A percentile compares a stretch with the other conserved stretches of the same genome.
These are phyloP conservation scores for Saturnispora saitoi DNA, from an alignment of 805 yeast species.

Conservation along the genomic window DNA sequence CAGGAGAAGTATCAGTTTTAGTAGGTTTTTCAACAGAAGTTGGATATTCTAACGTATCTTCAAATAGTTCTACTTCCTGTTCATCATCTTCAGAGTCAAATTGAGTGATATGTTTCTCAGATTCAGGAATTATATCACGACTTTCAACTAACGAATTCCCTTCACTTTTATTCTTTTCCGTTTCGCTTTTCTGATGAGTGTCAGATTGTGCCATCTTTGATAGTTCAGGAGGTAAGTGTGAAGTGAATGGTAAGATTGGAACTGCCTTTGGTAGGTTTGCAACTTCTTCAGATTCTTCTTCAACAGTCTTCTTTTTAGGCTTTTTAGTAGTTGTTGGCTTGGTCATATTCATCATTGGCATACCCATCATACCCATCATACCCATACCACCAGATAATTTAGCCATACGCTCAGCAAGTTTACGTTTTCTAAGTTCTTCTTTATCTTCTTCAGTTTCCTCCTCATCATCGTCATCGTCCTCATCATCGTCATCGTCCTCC, in stretches of 20 bases:
- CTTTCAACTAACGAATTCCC: background rate
- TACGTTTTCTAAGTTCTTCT: conserved; percentile 67
- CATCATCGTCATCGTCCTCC: conserved; percentile 31
- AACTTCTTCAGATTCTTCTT: conserved; percentile 12
- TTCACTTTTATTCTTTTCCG: too few species aligned
- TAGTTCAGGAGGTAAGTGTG: conserved; percentile 10
- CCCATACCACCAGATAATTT: conserved; percentile 81
- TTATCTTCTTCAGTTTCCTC: conserved; percentile 59
- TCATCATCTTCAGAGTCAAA: background rate
- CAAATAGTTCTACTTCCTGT: background rate
- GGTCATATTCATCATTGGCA: conserved; percentile 25
- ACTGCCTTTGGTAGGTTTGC: conserved; percentile 31
- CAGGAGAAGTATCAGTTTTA: background rate
- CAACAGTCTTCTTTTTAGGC: conserved; percentile 22
- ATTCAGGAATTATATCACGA: too few species aligned
- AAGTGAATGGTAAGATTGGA: conserved; percentile 48
- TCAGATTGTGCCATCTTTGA: background rate
- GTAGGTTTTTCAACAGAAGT: background rate
- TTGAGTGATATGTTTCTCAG: too few species aligned
- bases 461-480: conserved; percentile 41
- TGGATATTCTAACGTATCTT: background rate
- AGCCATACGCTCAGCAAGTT: conserved; percentile 92
- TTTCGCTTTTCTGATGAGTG: conserved; percentile 4
- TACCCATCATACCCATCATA: conserved; percentile 67
- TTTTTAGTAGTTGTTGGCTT: conserved; percentile 17